phyloP scores from a whole-genome alignment of 192 early-diverging fungal genomes.

The Backusella liffmaniae region DNA sequence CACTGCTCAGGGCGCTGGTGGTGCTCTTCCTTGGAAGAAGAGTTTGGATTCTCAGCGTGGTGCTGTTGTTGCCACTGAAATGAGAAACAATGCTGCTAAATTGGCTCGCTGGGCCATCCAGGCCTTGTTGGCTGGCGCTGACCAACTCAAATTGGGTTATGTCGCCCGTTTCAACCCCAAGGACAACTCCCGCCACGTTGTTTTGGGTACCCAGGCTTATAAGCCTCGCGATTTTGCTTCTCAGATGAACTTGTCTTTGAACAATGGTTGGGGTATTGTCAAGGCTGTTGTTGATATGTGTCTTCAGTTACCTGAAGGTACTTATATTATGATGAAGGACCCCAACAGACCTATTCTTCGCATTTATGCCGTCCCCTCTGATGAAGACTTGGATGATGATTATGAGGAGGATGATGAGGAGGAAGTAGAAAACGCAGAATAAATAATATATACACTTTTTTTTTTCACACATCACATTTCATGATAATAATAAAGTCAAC shows the following conservation, averaged over 20 bases:
- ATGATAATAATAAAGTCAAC: neutral
- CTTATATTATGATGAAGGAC: conserved; percentile 94
- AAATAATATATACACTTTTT: conserved; percentile 2
- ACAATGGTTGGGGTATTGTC: conserved; percentile 95
- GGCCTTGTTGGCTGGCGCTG: conserved; percentile 82
- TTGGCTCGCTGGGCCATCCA: conserved; percentile 96
- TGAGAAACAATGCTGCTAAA: conserved; percentile 97
- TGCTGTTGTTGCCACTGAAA: conserved; percentile 94
- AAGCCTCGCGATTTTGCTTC: conserved; percentile 87
- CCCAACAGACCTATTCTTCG: conserved; percentile 91
- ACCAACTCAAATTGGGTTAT: conserved; percentile 86
- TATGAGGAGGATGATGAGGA: conserved; percentile 51
- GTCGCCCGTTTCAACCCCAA: conserved; percentile 76
- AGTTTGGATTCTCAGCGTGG: conserved; percentile 94
- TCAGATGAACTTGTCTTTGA: conserved; percentile 85
- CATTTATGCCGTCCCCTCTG: conserved; percentile 75
- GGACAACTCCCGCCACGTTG: conserved; percentile 75
- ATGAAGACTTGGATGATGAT: conserved; percentile 66
- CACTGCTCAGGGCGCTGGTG: conserved; percentile 77
- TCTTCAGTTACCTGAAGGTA: conserved; percentile 84
- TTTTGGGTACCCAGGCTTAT: conserved; percentile 83
- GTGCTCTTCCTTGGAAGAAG: conserved; percentile 91
- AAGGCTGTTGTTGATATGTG: conserved; percentile 92
- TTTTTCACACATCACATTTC: neutral
- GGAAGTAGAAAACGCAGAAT: conserved; percentile 44